Evolutionary conservation across 148 eudicot species (phyloP), one percentile per base, ranked within the genome.

Genomic region (Polygonum aviculare): DNA sequence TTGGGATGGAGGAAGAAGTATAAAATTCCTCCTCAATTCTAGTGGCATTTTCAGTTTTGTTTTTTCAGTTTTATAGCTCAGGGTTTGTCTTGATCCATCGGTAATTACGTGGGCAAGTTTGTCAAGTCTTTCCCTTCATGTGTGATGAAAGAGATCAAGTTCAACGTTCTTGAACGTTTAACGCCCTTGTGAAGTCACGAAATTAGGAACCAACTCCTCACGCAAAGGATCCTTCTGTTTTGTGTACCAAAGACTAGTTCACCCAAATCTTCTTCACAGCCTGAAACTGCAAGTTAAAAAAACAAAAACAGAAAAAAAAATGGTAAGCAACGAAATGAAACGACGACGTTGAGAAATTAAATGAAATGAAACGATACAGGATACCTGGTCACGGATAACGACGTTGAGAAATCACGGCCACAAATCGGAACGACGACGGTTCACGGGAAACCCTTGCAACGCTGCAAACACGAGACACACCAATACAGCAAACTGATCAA

Each of bases 401-500:
- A 39, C 45, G 31, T 48, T 57, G 21, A 65, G 44, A 50, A 38
- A 19, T 39, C 51, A 48, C 49, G n/a, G 50, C 50, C 9, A 41
- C 52, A 16, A 33, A 47, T 3, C 14, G 22, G 22, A 38, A 21
- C 19, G 55, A 36, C 59, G 16, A 41, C 45, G 22, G 22, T 33
- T 35, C 22, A 51, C 41, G 77, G 65, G 31, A 74, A 33, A 33
- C 39, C 16, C 47, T 33, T 72, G 26, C 31, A 26, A 54, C 47
- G 39, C 62, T 76, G 52, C 72, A 75, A 75, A 59, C 60, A 51
- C 19, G 47, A 12, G 12, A 63, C 73, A 31, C 47, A 16, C 35
- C 6, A 77, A 77, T 9, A 67, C 39, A n/a, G 69, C 14, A 2
- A 80, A 74, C 75, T n/a, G 3, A 73, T 51, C 55, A 47, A 22